phyloP scores from a whole-genome alignment of 1,139 yeast species.

The Geotrichum klebahnii region DNA sequence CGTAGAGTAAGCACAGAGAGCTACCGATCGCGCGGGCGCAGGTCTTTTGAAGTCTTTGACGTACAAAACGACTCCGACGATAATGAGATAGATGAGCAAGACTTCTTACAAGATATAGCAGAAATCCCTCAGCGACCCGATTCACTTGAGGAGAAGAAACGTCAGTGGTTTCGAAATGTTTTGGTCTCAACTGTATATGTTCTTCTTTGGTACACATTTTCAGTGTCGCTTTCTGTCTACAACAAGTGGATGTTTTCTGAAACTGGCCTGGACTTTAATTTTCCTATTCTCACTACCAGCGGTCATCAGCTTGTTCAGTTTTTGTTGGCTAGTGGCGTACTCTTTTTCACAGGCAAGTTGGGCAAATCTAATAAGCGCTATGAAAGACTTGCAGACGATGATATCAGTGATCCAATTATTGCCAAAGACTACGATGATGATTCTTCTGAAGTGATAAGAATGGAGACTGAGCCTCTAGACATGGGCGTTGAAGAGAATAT shows the following conservation, averaged over 20 bases:
- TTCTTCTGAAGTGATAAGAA: too few relatives aligned
- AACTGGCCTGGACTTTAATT: constrained; percentile 65
- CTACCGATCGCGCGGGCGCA: background rate
- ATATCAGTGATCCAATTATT: background rate
- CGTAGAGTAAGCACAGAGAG: background rate
- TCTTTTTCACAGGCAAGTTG: constrained; percentile 18
- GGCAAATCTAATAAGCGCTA: constrained; percentile 4
- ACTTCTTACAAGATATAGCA: background rate
- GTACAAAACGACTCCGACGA: too few relatives aligned
- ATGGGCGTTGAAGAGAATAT: too few relatives aligned
- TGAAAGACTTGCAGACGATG: constrained; percentile 10
- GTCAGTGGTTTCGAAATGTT: constrained; percentile 13
- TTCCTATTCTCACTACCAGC: constrained; percentile 78
- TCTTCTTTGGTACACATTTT: constrained; percentile 41
- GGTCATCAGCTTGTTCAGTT: constrained; percentile 73
- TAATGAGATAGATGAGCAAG: constrained; percentile 1
- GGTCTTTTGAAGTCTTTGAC: background rate
- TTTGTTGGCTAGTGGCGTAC: constrained; percentile 26
- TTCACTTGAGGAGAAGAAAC: constrained; percentile 8
- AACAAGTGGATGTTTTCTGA: constrained; percentile 96
- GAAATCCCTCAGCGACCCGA: background rate
- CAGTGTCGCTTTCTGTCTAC: constrained; percentile 76
- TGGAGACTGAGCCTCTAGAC: too few relatives aligned
- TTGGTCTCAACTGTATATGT: constrained; percentile 35
- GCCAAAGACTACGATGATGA: constrained; percentile 8